These are phyloP conservation scores for Cystoderma amianthinum DNA, from an alignment of 768 basidiomycete species.

Conservation along the genomic window DNA sequence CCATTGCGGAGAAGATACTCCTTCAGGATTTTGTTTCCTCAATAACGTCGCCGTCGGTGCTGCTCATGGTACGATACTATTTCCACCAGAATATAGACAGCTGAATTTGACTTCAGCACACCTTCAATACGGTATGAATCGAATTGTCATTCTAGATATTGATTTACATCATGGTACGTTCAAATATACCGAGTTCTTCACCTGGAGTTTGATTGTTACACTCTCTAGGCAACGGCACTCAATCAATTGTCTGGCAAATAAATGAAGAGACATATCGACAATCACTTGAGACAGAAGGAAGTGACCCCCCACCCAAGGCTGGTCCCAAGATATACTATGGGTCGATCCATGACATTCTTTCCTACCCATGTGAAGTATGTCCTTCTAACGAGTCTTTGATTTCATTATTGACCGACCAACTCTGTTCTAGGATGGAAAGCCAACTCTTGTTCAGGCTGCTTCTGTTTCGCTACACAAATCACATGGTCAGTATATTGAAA, in stretches of 20 bases:
- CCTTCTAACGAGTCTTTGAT: not conserved
- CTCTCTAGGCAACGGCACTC: conserved; percentile 90
- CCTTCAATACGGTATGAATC: conserved; percentile 67
- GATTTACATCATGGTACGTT: conserved; percentile 80
- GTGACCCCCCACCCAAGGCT: conserved; percentile 20
- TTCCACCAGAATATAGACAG: not conserved
- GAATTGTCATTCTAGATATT: conserved; percentile 86
- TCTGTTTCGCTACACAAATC: conserved; percentile 72
- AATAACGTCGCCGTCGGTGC: conserved; percentile 91
- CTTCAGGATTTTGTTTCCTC: conserved; percentile 91
- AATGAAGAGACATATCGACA: conserved; percentile 82
- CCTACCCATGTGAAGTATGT: conserved; percentile 85
- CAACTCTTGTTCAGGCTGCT: conserved; percentile 75
- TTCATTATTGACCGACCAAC: too few relatives aligned
- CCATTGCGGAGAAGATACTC: conserved; percentile 87
- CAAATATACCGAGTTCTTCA: not conserved
- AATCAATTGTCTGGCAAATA: conserved; percentile 85
- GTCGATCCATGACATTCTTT: conserved; percentile 89
- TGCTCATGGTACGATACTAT: conserved; percentile 74
- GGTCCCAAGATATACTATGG: conserved; percentile 78
- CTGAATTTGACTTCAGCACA: conserved; percentile 47
- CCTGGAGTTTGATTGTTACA: not conserved
- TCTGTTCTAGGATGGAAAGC: conserved; percentile 90
- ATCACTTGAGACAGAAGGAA: conserved; percentile 48
- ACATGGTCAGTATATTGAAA: conserved; percentile 86